Evolutionary conservation across 139 green algal species (phyloP).

Genomic region (Picochlorum sp.): DNA sequence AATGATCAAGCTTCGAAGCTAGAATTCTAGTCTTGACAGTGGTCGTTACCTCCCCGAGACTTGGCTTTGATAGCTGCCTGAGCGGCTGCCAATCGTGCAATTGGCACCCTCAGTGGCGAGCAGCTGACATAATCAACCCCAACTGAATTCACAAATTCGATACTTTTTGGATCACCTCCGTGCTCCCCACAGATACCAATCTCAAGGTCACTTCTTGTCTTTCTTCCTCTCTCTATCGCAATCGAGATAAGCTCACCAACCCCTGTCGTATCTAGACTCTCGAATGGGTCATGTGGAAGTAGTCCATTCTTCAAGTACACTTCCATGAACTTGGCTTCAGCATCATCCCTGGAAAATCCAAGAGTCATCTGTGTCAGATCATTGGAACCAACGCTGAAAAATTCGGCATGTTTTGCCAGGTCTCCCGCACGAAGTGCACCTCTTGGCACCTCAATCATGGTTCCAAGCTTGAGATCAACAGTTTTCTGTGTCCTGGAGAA

Average conservation of each 20-base stretch:
- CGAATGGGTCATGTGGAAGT: conserved; percentile 71
- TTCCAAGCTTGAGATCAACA: conserved; percentile 58
- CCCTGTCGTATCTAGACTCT: conserved; percentile 64
- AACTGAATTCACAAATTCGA: conserved; percentile 62
- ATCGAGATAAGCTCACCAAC: conserved; percentile 80
- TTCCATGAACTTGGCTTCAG: conserved; percentile 73
- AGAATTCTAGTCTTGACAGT: conserved; percentile 7
- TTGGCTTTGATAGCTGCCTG: conserved; percentile 54
- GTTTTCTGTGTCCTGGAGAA: conserved; percentile 19
- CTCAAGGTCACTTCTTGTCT: conserved; percentile 48
- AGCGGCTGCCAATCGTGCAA: conserved; percentile 74
- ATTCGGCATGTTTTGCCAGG: conserved; percentile 70
- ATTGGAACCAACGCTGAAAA: conserved; percentile 92
- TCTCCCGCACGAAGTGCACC: conserved; percentile 61
- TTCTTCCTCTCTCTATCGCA: conserved; percentile 56
- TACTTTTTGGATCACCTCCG: conserved; percentile 67
- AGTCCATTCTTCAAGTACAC: conserved; percentile 55
- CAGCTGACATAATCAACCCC: conserved; percentile 79
- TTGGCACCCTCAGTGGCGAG: conserved; percentile 80
- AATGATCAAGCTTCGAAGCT: no score
- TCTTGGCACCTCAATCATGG: conserved; percentile 90
- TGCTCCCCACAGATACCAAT: conserved; percentile 88
- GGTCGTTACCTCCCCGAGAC: not conserved
- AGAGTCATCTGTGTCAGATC: conserved; percentile 85
- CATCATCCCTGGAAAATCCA: conserved; percentile 79